These are phyloP conservation scores for Trametes hirsuta DNA, from an alignment of 1,284 basidiomycete genomes.

Conservation along the genomic window DNA sequence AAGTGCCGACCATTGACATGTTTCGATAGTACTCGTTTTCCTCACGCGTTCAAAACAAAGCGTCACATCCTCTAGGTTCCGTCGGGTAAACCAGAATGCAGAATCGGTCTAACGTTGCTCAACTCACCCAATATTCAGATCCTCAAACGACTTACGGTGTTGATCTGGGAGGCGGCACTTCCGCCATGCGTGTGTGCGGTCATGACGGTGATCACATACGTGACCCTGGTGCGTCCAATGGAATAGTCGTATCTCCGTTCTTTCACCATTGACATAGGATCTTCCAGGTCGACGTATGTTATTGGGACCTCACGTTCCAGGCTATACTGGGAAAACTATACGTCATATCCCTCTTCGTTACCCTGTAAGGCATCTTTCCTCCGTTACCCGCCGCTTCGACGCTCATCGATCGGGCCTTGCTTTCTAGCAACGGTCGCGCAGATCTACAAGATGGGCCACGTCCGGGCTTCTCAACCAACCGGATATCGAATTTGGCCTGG, in stretches of 20 bases:
- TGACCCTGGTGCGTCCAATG: slow-evolving; percentile 25
- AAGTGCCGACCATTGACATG: too few species aligned
- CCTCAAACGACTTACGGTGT: slow-evolving; percentile 27
- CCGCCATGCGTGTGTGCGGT: slow-evolving; percentile 37
- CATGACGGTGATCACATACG: slow-evolving; percentile 30
- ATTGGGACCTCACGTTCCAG: slow-evolving; percentile 37
- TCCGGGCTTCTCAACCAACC: slow-evolving; percentile 19
- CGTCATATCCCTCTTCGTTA: slow-evolving; percentile 38
- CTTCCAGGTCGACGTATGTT: slow-evolving; percentile 30
- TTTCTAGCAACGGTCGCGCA: slow-evolving; percentile 24
- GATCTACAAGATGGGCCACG: slow-evolving; percentile 20
- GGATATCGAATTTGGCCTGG: slow-evolving; percentile 24
- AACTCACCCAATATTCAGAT: slow-evolving; percentile 17
- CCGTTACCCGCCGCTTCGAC: not conserved
- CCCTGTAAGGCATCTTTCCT: slow-evolving; percentile 23
- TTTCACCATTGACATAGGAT: not conserved
- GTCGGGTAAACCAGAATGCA: slow-evolving; percentile 21
- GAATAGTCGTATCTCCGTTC: too few species aligned
- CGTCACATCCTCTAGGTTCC: slow-evolving; percentile 32
- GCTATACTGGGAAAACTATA: slow-evolving; percentile 38
- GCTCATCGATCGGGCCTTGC: not conserved
- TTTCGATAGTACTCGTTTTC: slow-evolving; percentile 30
- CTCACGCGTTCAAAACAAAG: slow-evolving; percentile 33
- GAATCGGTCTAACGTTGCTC: not conserved
- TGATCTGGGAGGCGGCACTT: slow-evolving; percentile 37